Evolutionary conservation across 2,329 filamentous ascomycete species (phyloP).

Genomic region (Canariomyces notabilis): DNA sequence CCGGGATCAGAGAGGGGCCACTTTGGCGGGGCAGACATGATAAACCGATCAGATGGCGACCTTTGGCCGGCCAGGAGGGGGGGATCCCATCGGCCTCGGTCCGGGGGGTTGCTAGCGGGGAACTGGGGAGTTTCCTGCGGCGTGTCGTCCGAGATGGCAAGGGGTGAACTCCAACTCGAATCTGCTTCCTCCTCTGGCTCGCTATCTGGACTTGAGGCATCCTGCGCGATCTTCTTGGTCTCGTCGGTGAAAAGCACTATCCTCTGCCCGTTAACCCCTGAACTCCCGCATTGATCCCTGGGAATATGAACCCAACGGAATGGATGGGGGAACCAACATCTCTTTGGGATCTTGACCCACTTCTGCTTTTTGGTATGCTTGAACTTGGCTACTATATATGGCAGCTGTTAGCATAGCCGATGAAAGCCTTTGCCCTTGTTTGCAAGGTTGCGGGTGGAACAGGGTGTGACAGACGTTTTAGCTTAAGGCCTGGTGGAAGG

Average conservation of each 20-base stretch:
- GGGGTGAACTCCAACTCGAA: constrained; percentile 4
- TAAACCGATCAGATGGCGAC: constrained; percentile 11
- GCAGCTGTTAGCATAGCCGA: neutral
- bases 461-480: constrained; percentile 19
- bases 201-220: constrained; percentile 19
- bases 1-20: constrained; percentile 27
- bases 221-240: constrained; percentile 17
- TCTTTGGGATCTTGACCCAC: constrained; percentile 31
- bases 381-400: constrained; percentile 24
- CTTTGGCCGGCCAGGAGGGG: neutral
- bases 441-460: no score
- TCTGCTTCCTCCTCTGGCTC: constrained; percentile 20
- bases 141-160: constrained; percentile 1
- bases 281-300: neutral
- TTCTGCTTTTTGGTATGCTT: constrained; percentile 29
- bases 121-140: neutral
- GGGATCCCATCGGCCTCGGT: neutral
- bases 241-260: constrained; percentile 30
- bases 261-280: constrained; percentile 3
- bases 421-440: no score
- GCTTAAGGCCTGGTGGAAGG: constrained; percentile 30
- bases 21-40: constrained; percentile 5
- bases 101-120: neutral
- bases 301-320: neutral
- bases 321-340: constrained; percentile 19